Evolutionary conservation across 441 rosid species (phyloP), one percentile per base, ranked within the genome.

Genomic region (Manihot esculenta): DNA sequence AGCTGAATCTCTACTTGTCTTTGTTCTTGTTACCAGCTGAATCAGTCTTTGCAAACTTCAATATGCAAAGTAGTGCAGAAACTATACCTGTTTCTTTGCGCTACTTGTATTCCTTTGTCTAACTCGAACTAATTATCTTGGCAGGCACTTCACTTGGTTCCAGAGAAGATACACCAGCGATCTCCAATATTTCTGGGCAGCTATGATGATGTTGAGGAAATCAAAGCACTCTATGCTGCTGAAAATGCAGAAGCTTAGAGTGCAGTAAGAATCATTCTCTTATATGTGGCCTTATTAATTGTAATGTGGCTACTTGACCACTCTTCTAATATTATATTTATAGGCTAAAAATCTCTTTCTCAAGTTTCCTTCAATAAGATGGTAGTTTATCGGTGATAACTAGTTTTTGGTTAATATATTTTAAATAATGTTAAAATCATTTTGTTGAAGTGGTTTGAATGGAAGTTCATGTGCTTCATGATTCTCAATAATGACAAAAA

Each of bases 181-280:
- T 91, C 95, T 66, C 98, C 99, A 0, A 81, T 95, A 83, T 95
- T 95, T 81, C 92, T 95, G 3, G 99, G 99, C 75, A 93, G 98
- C 88, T 87, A 83, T 26, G 96, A 95, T 2, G 99, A 95, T 64
- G 91, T 95, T 38, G 98, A 95, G 76, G 96, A 91, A 74, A 88
- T 95, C 77, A 95, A 93, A 85, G 83, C 83, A n/a, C 87, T 92
- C 47, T 95, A 89, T 72, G 92, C 93, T 71, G 85, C 81, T 24
- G 90, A 83, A 7, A 33, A 33, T 33, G 38, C 38, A 33, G 6
- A 33, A 72, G 83, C 68, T 42, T 41, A 82, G 69, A 78, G 82
- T 59, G 70, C 81, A n/a, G 77, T 77, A 80, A 69, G 70, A 67
- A 38, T 45, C 9, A 11, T 3, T 14, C 53, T 10, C 8, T 0